A percentile compares a stretch with the other conserved stretches of the same genome.
Conservation (phyloP, 2,329 filamentous ascomycete species). For the Didymella lethalis region DNA sequence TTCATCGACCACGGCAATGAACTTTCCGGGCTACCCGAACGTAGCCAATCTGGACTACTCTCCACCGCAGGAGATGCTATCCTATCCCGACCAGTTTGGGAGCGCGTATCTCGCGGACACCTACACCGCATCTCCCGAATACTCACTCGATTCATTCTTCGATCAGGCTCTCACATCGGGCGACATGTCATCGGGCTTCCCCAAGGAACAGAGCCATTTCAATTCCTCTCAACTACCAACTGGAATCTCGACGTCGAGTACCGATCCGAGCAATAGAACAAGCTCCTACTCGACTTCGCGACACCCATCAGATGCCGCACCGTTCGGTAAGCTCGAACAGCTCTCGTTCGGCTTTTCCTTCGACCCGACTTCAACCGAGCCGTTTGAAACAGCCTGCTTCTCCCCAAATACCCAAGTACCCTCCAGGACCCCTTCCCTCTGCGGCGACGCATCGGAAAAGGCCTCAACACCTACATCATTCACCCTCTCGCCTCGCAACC, state of each 20-base stretch:
- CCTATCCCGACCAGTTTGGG: slow-evolving; percentile 37
- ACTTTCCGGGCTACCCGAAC: slow-evolving; percentile 33
- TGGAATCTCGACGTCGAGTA: slow-evolving; percentile 24
- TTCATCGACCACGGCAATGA: slow-evolving; percentile 28
- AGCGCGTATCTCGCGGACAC: slow-evolving; percentile 36
- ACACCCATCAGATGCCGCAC: slow-evolving; percentile 29
- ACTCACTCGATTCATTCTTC: slow-evolving; percentile 41
- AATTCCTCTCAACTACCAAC: slow-evolving; percentile 29
- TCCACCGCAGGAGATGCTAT: slow-evolving; percentile 31
- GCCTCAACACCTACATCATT: slow-evolving; percentile 28
- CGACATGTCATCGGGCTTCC: slow-evolving; percentile 30
- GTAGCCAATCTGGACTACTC: slow-evolving; percentile 38
- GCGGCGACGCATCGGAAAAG: slow-evolving; percentile 39
- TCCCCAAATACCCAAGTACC: slow-evolving; percentile 28
- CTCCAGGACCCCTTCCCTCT: slow-evolving; percentile 47
- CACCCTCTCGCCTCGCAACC: slow-evolving; percentile 36
- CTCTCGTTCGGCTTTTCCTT: slow-evolving; percentile 32
- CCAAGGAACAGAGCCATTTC: slow-evolving; percentile 28
- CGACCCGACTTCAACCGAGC: slow-evolving; percentile 25
- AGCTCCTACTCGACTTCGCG: slow-evolving; percentile 22
- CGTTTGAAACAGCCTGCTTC: slow-evolving; percentile 28
- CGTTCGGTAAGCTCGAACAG: slow-evolving; percentile 33
- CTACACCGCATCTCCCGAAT: slow-evolving; percentile 34
- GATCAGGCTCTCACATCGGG: slow-evolving; percentile 38
- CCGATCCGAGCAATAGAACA: slow-evolving; percentile 20